Evolutionary conservation across 768 basidiomycete species (phyloP).

Genomic region (Agrocybe chaxingu): DNA sequence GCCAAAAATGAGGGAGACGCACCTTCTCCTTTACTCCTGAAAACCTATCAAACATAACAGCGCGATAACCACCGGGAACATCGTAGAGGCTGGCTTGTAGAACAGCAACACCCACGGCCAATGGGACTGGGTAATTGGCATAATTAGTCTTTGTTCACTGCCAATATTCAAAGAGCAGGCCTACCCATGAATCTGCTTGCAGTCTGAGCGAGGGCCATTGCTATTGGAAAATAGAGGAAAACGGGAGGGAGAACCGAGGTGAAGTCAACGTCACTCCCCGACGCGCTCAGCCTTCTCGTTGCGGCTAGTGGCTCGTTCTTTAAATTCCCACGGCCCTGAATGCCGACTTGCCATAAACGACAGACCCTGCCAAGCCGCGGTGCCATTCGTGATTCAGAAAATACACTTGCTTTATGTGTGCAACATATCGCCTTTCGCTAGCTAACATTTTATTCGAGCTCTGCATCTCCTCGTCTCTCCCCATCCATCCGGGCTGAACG

Average conservation of each 20-base stretch:
- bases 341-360: background rate
- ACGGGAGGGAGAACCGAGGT: too few species aligned
- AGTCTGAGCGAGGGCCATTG: slow-evolving; percentile 50
- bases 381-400: background rate
- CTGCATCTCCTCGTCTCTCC: slow-evolving; percentile 50
- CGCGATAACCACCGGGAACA: slow-evolving; percentile 90
- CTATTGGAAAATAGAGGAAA: too few species aligned
- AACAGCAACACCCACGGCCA: slow-evolving; percentile 41
- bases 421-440: background rate
- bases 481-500: slow-evolving; percentile 84
- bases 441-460: slow-evolving; percentile 22
- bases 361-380: background rate
- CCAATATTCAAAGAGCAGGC: slow-evolving; percentile 8
- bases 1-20: slow-evolving; percentile 13
- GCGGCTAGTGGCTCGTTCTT: too few species aligned
- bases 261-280: too few species aligned
- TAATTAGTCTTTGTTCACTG: background rate
- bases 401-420: too few species aligned
- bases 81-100: slow-evolving; percentile 55
- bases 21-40: slow-evolving; percentile 84
- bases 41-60: slow-evolving; percentile 98
- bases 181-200: slow-evolving; percentile 48
- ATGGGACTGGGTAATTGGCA: slow-evolving; percentile 32
- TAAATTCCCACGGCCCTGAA: background rate
- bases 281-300: too few species aligned